Evolutionary conservation across 805 yeast genomes (phyloP), one percentile per base, ranked within the genome.

Genomic region (Zygosaccharomyces bailii): DNA sequence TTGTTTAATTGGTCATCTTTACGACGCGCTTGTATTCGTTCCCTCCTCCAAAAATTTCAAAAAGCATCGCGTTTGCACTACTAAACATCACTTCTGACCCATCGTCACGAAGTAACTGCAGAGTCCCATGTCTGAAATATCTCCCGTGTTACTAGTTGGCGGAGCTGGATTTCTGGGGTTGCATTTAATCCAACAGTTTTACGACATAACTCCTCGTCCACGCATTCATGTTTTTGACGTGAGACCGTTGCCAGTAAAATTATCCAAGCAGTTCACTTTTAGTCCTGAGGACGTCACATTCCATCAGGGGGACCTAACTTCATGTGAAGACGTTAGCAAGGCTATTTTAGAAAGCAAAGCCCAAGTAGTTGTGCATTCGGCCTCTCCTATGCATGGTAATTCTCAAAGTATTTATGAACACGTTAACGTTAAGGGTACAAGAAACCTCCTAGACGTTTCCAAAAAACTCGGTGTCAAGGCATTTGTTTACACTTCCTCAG

Each of bases 151-250:
- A 23, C 71, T 93, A 16, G 79, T 93, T n/a, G 99, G 99, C 39
- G 99, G 99, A 7, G 71, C 96, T 4, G 99, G 99, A 0, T 93
- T 93, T 55, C 75, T 93, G 16, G 99, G 99, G 2, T 78, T 88
- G 36, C 99, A 93, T 54, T 71, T 93, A 52, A 80, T 93, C 34
- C 90, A 90, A 57, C 93, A 87, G 64, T 91, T 90, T 65, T 77
- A 78, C 69, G 73, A 74, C 36, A 68, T 75, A 29, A 59, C 75
- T 10, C 85, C 93, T 17, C 70, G 78, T 35, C 90, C 96, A 7
- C 65, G 75, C 34, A 84, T 93, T 48, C 84, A 82, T 58, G 95
- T 93, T 13, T 86, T 93, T 61, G 99, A 93, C 65, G 81, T 93
- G 34, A 82, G 98, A 55, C 95, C 93, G 20, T 66, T 88, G 34